phyloP scores from a whole-genome alignment of 2,329 filamentous ascomycete genomes.

The Sarocladium brachiariae region DNA sequence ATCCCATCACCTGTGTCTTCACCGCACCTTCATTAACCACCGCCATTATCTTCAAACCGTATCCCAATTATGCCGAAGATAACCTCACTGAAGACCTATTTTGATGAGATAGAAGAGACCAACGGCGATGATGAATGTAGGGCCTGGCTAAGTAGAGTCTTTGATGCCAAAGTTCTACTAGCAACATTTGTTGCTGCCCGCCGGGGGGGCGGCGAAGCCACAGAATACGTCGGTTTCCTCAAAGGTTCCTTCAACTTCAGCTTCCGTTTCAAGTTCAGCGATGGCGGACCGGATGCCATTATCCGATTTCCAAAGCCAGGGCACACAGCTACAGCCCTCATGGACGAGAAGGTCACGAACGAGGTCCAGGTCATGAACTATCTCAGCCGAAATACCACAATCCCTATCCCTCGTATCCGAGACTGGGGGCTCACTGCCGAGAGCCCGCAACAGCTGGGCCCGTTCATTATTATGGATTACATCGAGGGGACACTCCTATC shows the following conservation, averaged over 20 bases:
- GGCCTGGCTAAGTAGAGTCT: constrained; percentile 15
- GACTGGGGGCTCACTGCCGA: constrained; percentile 22
- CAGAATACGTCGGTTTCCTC: constrained; percentile 18
- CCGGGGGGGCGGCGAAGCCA: constrained; percentile 12
- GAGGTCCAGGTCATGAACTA: constrained; percentile 21
- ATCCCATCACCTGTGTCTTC: background rate
- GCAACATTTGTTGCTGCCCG: constrained; percentile 14
- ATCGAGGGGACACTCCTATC: constrained; percentile 20
- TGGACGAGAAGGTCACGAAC: constrained; percentile 26
- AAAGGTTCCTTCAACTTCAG: constrained; percentile 24
- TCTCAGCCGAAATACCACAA: constrained; percentile 22
- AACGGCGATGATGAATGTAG: constrained; percentile 18
- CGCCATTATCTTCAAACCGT: constrained; percentile 5
- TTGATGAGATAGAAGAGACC: constrained; percentile 17
- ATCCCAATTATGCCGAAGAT: constrained; percentile 10
- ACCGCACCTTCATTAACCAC: constrained; percentile 12
- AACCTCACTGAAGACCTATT: constrained; percentile 14
- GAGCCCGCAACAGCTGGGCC: constrained; percentile 23
- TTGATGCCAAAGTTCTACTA: constrained; percentile 17
- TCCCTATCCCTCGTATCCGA: constrained; percentile 22
- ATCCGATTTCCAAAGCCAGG: constrained; percentile 22
- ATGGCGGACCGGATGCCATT: constrained; percentile 16
- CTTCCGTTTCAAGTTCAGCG: constrained; percentile 17
- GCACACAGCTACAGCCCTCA: constrained; percentile 14
- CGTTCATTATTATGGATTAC: constrained; percentile 27